Evolutionary conservation across 805 yeast genomes (phyloP).

Genomic region (Candida berthetii): DNA sequence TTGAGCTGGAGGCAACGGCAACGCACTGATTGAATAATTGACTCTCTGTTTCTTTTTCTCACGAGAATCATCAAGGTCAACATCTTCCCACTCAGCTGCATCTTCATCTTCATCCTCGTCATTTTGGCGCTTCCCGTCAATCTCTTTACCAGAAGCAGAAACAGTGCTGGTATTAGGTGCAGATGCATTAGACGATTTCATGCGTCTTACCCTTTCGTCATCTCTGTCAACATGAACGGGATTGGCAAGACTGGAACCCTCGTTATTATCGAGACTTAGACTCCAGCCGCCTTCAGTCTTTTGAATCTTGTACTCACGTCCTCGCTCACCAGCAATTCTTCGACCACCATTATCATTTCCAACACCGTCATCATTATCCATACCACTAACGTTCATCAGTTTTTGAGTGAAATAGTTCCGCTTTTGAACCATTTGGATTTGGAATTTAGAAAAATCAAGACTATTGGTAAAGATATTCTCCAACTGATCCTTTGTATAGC

Average conservation of each 20-base stretch:
- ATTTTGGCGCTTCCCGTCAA: conserved; percentile 20
- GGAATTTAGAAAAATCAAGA: conserved; percentile 88
- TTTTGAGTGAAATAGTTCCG: conserved; percentile 87
- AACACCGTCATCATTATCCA: conserved; percentile 41
- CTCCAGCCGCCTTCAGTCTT: conserved; percentile 84
- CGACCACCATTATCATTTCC: conserved; percentile 20
- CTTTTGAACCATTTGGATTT: conserved; percentile 86
- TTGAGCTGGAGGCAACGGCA: conserved; percentile 28
- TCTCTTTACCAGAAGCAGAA: conserved; percentile 6
- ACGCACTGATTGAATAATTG: conserved; percentile 35
- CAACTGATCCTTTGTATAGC: conserved; percentile 85
- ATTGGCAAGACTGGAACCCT: conserved; percentile 32
- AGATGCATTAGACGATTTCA: neutral
- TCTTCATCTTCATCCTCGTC: conserved; percentile 27
- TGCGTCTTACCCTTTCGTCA: neutral
- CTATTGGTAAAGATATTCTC: conserved; percentile 76
- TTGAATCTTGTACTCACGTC: conserved; percentile 66
- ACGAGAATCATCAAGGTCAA: conserved; percentile 29
- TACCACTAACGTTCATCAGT: conserved; percentile 76
- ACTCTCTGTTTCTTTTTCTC: conserved; percentile 15
- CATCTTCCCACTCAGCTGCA: conserved; percentile 69
- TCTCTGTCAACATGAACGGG: conserved; percentile 42
- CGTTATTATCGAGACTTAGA: conserved; percentile 46
- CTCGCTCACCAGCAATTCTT: conserved; percentile 80
- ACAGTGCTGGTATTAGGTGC: too few species aligned